A percentile compares a stretch with the other conserved stretches of the same genome.
Evolutionary conservation across 73 alveolate species (phyloP).

Genomic region (Blepharisma japonicum): DNA sequence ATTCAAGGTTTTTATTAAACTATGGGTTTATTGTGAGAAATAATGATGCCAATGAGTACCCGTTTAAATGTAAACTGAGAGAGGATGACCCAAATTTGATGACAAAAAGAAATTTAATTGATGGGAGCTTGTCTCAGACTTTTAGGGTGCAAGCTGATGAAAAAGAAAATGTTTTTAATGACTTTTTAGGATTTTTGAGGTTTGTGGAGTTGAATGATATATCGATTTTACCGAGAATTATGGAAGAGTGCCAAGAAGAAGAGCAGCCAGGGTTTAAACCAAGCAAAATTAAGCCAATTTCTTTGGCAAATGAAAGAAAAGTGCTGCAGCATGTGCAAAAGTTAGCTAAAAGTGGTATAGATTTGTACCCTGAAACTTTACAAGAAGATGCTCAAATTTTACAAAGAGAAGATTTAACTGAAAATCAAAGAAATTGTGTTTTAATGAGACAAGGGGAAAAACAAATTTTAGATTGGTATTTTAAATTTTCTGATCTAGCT

Average conservation of each 20-base stretch:
- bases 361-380: conserved; percentile 62
- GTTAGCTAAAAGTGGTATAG: conserved; percentile 50
- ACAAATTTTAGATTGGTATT: conserved; percentile 19
- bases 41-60: conserved; percentile 91
- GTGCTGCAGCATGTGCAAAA: conserved; percentile 49
- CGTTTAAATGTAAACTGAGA: conserved; percentile 62
- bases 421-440: conserved; percentile 74
- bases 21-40: conserved; percentile 87
- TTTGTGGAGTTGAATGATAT: conserved; percentile 51
- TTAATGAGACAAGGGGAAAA: conserved; percentile 73
- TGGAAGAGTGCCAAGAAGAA: conserved; percentile 28
- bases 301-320: conserved; percentile 57
- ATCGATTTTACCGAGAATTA: conserved; percentile 33
- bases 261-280: conserved; percentile 41
- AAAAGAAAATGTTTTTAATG: conserved; percentile 18
- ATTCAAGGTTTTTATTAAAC: conserved; percentile 89
- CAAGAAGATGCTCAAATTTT: conserved; percentile 54
- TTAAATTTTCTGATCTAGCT: background rate
- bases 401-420: conserved; percentile 47
- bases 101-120: conserved; percentile 55
- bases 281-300: conserved; percentile 60
- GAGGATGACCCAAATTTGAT: conserved; percentile 65
- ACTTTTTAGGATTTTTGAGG: conserved; percentile 67
- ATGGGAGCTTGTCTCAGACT: conserved; percentile 42
- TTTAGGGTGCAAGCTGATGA: conserved; percentile 59